Base-by-base conservation (phyloP, 1,139 yeast genomes). In the Komagataea norvegica region DNA sequence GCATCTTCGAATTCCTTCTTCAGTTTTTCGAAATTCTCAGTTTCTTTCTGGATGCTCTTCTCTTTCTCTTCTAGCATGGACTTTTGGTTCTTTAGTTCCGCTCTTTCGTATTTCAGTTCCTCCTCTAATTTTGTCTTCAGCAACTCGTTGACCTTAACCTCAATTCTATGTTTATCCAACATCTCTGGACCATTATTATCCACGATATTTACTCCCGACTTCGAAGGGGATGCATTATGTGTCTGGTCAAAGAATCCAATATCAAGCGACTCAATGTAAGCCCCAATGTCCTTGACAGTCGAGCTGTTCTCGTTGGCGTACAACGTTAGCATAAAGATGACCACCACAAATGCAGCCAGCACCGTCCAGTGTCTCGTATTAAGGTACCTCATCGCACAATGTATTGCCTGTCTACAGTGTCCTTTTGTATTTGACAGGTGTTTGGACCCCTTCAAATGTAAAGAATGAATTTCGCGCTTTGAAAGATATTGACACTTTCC, bases 111-210 rank as follows among this genome's bases (percentile, higher is more conserved):
- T 20, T 40, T 21, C 17, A 50, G 18, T 24, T 49, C 55, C 7
- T 19, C 32, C 2, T 34, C 43, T 4, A 50, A n/a, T 29, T 47
- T 50, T 32, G 42, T 37, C 42, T 47, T 44, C 13, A 50, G 29
- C 22, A 50, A 31, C 27, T 44, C 50, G 25, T 49, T 49, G 14
- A 50, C 55, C 33, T 45, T 37, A 14, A 14, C 28, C 35, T 50
- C 52, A 24, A 50, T 46, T 25, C 29, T 37, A 17, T 50, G 55
- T 17, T 47, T 44, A 14, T 44, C 42, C 3, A 50, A 17, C 7
- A 47, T 15, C 14, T 38, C 48, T 4, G 51, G 48, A 8, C 34
- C 32, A 7, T 41, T 48, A 38, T 46, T 48, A 30, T 49, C 39
- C 2, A 36, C 34, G 22, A 45, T 14, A 21, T 27, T 41, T 3